phyloP scores from a whole-genome alignment of 495 filamentous ascomycete species.

The Neurospora sp. region DNA sequence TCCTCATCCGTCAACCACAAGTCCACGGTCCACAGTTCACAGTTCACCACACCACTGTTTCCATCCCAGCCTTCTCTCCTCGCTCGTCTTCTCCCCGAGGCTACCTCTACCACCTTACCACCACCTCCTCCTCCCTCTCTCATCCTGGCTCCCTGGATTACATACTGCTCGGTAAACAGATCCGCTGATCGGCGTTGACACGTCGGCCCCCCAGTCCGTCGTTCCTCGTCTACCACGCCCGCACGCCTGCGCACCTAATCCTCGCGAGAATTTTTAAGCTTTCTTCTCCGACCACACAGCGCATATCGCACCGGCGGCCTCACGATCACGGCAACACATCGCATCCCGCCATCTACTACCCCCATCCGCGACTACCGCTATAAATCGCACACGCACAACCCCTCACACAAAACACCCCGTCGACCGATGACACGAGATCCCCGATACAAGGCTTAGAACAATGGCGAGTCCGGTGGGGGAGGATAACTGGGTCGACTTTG shows the following conservation, averaged over 20 bases:
- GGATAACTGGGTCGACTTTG: constrained; percentile 7
- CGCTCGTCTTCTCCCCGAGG: not conserved
- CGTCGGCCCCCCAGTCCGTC: not conserved
- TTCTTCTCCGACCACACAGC: not conserved
- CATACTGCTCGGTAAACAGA: not conserved
- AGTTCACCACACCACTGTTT: not conserved
- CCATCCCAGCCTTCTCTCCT: not conserved
- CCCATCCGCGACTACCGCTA: not conserved
- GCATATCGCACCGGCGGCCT: not conserved
- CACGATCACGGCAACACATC: not conserved
- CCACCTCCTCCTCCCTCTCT: not conserved
- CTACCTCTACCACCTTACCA: not conserved
- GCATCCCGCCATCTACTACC: not conserved
- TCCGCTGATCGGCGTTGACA: not conserved
- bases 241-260: not conserved
- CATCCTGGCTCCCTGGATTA: not conserved
- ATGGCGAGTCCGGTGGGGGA: constrained; percentile 30
- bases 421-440: constrained; percentile 18
- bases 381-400: not conserved
- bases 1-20: not conserved
- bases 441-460: constrained; percentile 14
- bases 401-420: not conserved
- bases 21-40: not conserved
- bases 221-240: not conserved
- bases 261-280: not conserved